Percentiles rank a stretch among this genome's conserved stretches.
Evolutionary conservation across 371 early-diverging fungal genomes (phyloP).

Genomic region (Rhizopus delemar): DNA sequence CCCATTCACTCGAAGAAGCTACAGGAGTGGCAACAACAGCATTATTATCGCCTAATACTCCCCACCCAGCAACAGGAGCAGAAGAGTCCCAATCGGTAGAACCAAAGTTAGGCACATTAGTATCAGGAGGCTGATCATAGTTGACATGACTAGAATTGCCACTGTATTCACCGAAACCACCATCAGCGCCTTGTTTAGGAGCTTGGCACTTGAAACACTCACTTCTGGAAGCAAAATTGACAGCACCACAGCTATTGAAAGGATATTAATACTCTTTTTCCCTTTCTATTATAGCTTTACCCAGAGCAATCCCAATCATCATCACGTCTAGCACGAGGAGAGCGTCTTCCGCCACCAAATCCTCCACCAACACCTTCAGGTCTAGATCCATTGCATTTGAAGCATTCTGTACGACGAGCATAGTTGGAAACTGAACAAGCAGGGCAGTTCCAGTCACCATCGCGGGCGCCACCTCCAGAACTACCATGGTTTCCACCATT

Average conservation of each 20-base stretch:
- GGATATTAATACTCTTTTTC: background rate
- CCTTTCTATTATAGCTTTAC: slow-evolving; percentile 32
- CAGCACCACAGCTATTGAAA: slow-evolving; percentile 59
- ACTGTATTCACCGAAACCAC: slow-evolving; percentile 25
- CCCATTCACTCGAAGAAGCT: slow-evolving; percentile 2
- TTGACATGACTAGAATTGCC: slow-evolving; percentile 24
- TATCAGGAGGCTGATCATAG: slow-evolving; percentile 11
- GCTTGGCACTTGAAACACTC: slow-evolving; percentile 72
- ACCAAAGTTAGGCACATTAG: slow-evolving; percentile 20
- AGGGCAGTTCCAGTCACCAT: slow-evolving; percentile 74
- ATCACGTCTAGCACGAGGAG: slow-evolving; percentile 53
- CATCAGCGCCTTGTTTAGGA: slow-evolving; percentile 50
- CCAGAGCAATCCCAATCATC: slow-evolving; percentile 74
- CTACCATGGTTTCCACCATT: slow-evolving; percentile 38
- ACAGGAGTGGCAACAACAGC: slow-evolving; percentile 12
- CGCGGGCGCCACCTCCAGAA: slow-evolving; percentile 29
- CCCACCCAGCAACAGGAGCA: slow-evolving; percentile 25
- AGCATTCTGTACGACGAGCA: slow-evolving; percentile 63
- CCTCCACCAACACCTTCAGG: slow-evolving; percentile 57
- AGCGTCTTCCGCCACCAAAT: slow-evolving; percentile 33
- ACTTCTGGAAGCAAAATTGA: slow-evolving; percentile 64
- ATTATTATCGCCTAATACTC: background rate
- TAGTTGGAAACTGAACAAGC: slow-evolving; percentile 42
- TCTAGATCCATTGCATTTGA: slow-evolving; percentile 62
- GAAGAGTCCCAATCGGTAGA: slow-evolving; percentile 20